Conservation (phyloP, 2,329 filamentous ascomycete genomes). For the Ophiostoma angusticollis region DNA sequence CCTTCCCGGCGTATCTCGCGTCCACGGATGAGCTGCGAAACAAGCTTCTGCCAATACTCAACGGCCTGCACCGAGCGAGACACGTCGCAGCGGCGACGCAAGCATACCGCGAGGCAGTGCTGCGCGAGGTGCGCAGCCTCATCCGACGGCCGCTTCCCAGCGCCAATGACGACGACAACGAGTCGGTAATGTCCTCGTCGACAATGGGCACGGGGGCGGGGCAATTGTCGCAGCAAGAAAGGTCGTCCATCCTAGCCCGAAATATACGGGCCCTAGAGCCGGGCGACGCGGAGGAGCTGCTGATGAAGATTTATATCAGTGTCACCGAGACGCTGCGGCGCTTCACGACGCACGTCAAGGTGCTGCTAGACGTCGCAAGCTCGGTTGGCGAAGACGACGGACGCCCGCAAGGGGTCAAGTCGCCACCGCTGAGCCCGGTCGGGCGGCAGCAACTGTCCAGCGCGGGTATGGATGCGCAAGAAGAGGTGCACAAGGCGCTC, state of each 20-base stretch:
- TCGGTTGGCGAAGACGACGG: conserved; percentile 38
- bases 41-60: conserved; percentile 56
- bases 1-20: conserved; percentile 66
- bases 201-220: conserved; percentile 56
- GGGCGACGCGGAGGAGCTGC: conserved; percentile 71
- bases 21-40: conserved; percentile 58
- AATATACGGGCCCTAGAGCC: conserved; percentile 76
- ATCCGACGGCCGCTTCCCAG: conserved; percentile 80
- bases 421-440: conserved; percentile 39
- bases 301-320: conserved; percentile 71
- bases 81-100: conserved; percentile 72
- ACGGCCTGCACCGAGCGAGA: conserved; percentile 68
- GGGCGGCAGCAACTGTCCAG: conserved; percentile 24
- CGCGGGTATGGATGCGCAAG: conserved; percentile 42
- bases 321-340: conserved; percentile 78
- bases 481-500: conserved; percentile 63
- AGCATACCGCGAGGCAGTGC: conserved; percentile 68
- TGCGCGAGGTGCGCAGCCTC: conserved; percentile 75
- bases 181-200: conserved; percentile 76
- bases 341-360: conserved; percentile 81
- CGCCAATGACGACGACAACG: conserved; percentile 85
- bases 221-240: conserved; percentile 68
- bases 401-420: conserved; percentile 19
- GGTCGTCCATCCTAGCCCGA: conserved; percentile 73
- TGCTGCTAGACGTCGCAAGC: conserved; percentile 87